Percentiles rank a stretch among this genome's conserved stretches.
Conservation (phyloP, 2,329 filamentous ascomycete species). For the Cladophialophora yegresii region DNA sequence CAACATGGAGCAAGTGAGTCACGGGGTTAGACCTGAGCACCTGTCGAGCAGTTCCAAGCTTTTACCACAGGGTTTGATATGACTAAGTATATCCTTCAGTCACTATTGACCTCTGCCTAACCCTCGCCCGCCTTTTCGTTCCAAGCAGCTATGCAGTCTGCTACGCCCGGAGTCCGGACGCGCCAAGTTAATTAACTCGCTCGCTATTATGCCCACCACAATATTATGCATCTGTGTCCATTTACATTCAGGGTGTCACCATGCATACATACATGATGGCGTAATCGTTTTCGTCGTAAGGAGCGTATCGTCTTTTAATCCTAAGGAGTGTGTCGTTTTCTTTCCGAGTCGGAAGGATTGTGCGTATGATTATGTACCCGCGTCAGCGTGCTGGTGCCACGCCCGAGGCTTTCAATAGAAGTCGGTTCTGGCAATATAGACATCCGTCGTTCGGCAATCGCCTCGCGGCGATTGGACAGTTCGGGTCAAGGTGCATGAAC, state of each 20-base stretch:
- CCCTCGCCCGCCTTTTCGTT: neutral
- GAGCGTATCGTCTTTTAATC: neutral
- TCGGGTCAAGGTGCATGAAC: no score
- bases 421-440: neutral
- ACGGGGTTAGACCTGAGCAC: no score
- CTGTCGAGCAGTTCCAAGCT: no score
- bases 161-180: no score
- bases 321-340: neutral
- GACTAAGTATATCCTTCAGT: neutral
- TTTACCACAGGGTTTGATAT: no score
- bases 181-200: neutral
- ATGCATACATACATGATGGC: neutral
- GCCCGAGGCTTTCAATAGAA: neutral
- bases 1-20: no score
- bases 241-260: neutral
- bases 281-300: neutral
- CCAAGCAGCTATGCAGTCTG: neutral
- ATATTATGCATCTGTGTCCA: neutral
- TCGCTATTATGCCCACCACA: neutral
- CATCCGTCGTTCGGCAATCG: neutral
- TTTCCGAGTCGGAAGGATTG: constrained; percentile 5
- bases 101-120: neutral
- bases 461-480: neutral
- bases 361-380: constrained; percentile 1
- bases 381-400: constrained; percentile 5